phyloP scores from a whole-genome alignment of 78 protist genomes.

The Monocercomonoides exilis region DNA sequence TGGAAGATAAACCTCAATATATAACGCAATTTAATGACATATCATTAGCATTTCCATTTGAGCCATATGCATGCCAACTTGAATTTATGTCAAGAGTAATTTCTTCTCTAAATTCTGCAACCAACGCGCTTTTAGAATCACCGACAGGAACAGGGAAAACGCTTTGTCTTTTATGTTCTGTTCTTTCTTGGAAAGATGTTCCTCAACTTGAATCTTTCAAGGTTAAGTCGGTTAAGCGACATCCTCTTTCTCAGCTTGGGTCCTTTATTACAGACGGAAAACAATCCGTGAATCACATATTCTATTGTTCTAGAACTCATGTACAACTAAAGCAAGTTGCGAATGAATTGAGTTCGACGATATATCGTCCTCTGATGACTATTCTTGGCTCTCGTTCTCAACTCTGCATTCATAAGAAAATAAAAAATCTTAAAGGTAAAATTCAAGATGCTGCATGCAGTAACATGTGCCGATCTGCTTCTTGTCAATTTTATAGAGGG shows the following conservation, averaged over 20 bases:
- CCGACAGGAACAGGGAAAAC: constrained; percentile 41
- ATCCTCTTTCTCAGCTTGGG: not conserved
- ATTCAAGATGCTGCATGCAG: not conserved
- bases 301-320: not conserved
- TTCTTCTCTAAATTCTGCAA: not conserved
- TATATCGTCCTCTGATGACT: not conserved
- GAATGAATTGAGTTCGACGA: not conserved
- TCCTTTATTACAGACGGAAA: not conserved
- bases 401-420: not conserved
- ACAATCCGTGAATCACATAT: not conserved
- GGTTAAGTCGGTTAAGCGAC: not conserved
- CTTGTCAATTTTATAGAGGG: not conserved
- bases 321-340: not conserved
- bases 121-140: constrained; percentile 19
- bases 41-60: constrained; percentile 11
- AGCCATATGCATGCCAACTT: not conserved
- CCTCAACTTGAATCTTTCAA: not conserved
- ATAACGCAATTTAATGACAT: no score
- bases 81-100: not conserved
- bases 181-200: not conserved
- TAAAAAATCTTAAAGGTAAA: not conserved
- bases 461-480: not conserved
- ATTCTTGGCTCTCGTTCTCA: not conserved
- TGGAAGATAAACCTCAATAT: no score
- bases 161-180: constrained; percentile 1